phyloP scores from a whole-genome alignment of 345 rosid species.

The Salix viminalis region DNA sequence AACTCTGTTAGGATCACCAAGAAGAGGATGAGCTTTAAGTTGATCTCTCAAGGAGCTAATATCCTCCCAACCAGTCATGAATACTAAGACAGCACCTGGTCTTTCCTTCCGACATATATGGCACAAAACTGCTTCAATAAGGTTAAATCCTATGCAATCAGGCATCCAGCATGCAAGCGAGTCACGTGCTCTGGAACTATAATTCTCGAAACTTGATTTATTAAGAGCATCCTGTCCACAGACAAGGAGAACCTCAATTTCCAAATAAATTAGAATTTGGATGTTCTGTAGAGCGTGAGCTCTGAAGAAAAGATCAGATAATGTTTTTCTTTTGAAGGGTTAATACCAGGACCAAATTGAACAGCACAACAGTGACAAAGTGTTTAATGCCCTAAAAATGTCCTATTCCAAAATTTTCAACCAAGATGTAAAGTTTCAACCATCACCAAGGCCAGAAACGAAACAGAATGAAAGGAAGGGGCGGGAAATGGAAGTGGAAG shows the following conservation, averaged over 20 bases:
- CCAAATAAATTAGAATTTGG: background rate
- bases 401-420: background rate
- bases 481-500: too few species aligned
- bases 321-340: background rate
- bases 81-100: slow-evolving; percentile 86
- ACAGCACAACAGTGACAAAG: background rate
- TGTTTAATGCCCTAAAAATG: background rate
- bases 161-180: slow-evolving; percentile 88
- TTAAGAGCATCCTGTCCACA: slow-evolving; percentile 77
- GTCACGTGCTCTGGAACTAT: slow-evolving; percentile 80
- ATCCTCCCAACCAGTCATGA: slow-evolving; percentile 99
- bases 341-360: background rate
- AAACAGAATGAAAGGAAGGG: background rate
- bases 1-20: slow-evolving; percentile 97
- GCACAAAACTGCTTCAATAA: slow-evolving; percentile 90
- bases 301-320: too few species aligned
- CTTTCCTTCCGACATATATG: slow-evolving; percentile 96
- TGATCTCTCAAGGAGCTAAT: slow-evolving; percentile 88
- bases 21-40: slow-evolving; percentile 91
- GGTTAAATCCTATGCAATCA: slow-evolving; percentile 92
- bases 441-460: background rate
- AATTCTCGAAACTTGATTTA: slow-evolving; percentile 77
- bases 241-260: slow-evolving; percentile 7
- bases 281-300: background rate
- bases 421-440: too few species aligned